Evolutionary conservation across 805 yeast species (phyloP), one percentile per base, ranked within the genome.

Genomic region (Hanseniaspora hatyaiensis): DNA sequence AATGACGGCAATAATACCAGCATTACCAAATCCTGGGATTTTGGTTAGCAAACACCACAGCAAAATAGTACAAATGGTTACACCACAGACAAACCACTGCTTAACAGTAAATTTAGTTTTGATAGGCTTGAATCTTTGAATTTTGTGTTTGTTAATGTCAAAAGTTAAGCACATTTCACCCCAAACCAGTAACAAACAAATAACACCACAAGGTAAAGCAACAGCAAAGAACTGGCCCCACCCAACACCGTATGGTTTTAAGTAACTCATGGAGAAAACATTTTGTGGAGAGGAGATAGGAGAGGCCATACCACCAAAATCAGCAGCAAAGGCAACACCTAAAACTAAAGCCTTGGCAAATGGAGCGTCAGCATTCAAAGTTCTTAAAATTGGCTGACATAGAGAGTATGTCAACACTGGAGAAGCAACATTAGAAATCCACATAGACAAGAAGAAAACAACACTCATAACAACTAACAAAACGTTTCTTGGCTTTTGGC

Each of bases 271-370:
- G 0, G 96, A 96, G 53, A 89, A 80, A 52, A 89, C 83, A 62
- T 89, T 89, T 63, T 89, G 97, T 2, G 97, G 97, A 2, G 95
- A 85, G 1, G 96, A 85, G 57, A 89, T 89, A 8, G 97, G 97
- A 16, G 95, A 85, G 0, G 95, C 80, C 94, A 88, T 86, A 58
- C 97, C 97, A 20, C 95, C 96, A 49, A 89, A 70, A 60, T 89
- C 84, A 22, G 95, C 84, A 3, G 96, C 83, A 43, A 89, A 69
- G 0, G 97, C 96, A 53, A 89, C 82, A 47, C 96, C 96, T 48
- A 89, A 68, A 41, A 89, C 79, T 54, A 89, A 69, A 0, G 95
- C 86, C 60, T 84, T 79, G 3, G 86, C 84, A 57, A 87, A 83
- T 12, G 81, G 80, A n/a, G 87, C 76, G 26, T 76, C 78, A 18